Evolutionary conservation across 2,329 filamentous ascomycete species (phyloP).

Genomic region (Trichoderma sp.): DNA sequence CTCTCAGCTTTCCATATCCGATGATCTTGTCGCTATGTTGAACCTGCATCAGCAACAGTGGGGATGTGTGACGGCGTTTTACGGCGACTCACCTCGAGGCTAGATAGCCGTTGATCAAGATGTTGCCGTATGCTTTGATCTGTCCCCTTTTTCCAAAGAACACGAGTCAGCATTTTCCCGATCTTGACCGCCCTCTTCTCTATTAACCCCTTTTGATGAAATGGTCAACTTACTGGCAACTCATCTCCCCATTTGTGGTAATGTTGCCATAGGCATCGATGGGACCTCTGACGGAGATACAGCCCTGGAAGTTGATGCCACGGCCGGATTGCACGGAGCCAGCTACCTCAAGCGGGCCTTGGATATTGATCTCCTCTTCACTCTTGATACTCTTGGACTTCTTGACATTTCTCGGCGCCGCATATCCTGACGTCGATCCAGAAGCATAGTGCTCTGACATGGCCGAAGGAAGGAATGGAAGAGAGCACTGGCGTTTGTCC

Average conservation of each 20-base stretch:
- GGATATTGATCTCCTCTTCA: constrained; percentile 40
- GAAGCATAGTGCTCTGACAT: constrained; percentile 32
- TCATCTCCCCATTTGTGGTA: constrained; percentile 42
- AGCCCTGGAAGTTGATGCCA: constrained; percentile 44
- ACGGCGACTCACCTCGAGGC: constrained; percentile 36
- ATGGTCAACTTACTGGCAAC: constrained; percentile 39
- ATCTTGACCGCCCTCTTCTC: neutral
- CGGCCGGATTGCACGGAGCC: constrained; percentile 48
- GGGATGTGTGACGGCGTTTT: neutral
- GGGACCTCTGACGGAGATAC: constrained; percentile 44
- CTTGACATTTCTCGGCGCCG: constrained; percentile 26
- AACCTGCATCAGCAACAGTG: neutral
- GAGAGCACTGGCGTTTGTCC: neutral
- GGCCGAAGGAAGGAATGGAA: neutral
- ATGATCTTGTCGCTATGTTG: constrained; percentile 43
- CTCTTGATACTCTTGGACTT: constrained; percentile 43
- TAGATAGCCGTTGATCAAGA: constrained; percentile 41
- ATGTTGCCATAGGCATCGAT: constrained; percentile 49
- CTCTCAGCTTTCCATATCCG: constrained; percentile 46
- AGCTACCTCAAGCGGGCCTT: constrained; percentile 47
- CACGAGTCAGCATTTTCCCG: constrained; percentile 22
- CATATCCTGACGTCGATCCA: constrained; percentile 27
- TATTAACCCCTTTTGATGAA: constrained; percentile 31
- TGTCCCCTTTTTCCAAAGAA: constrained; percentile 34
- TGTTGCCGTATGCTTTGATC: constrained; percentile 48